phyloP scores from a whole-genome alignment of 2,329 filamentous ascomycete genomes.

The Daldinia sp. region DNA sequence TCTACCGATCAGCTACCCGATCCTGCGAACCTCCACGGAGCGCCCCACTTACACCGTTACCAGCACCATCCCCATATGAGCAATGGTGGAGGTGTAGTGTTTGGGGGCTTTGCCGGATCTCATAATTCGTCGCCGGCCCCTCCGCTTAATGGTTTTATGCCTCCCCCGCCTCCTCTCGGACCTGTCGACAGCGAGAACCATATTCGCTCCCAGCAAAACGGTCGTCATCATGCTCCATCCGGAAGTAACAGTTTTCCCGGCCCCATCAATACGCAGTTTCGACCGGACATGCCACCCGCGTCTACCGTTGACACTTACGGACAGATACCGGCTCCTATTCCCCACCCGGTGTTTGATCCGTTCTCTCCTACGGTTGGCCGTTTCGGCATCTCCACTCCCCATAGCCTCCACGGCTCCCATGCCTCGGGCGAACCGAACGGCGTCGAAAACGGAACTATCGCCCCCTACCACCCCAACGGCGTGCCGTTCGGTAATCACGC shows the following conservation, averaged over 20 bases:
- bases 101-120: constrained; percentile 67
- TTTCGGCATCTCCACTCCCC: constrained; percentile 68
- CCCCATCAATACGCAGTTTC: constrained; percentile 47
- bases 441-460: constrained; percentile 56
- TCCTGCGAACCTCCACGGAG: constrained; percentile 44
- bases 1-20: constrained; percentile 43
- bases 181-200: constrained; percentile 47
- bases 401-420: constrained; percentile 73
- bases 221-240: constrained; percentile 48
- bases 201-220: constrained; percentile 44
- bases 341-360: constrained; percentile 51
- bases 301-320: constrained; percentile 47
- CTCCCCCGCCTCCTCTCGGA: constrained; percentile 59
- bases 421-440: constrained; percentile 62
- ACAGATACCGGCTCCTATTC: constrained; percentile 40
- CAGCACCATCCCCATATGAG: constrained; percentile 67
- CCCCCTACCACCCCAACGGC: constrained; percentile 57
- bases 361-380: constrained; percentile 52
- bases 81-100: constrained; percentile 65
- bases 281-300: constrained; percentile 45
- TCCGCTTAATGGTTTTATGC: constrained; percentile 60
- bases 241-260: constrained; percentile 48
- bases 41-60: constrained; percentile 46
- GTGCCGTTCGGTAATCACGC: constrained; percentile 40
- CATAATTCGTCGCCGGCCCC: constrained; percentile 70